Evolutionary conservation across 2,329 filamentous ascomycete genomes (phyloP), one percentile per base, ranked within the genome.

Genomic region (Curvularia sp.): DNA sequence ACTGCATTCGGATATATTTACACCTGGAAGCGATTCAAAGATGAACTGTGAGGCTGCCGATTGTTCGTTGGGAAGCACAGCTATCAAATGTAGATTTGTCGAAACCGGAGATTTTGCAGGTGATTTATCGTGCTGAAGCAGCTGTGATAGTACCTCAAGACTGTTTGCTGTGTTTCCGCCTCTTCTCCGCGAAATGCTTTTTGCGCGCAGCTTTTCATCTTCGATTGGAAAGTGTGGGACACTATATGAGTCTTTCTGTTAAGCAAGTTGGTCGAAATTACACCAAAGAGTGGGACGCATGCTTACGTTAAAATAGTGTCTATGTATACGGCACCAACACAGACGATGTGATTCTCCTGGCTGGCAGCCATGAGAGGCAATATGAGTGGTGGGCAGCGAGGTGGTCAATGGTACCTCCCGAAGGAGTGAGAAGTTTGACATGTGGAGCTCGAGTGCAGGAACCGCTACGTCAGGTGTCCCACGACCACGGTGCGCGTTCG

Each of bases 121-220:
- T 9, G 51, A 9, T 18, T 56, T 28, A 21, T 50, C 39, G 15
- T 58, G 54, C 2, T 43, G 25, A 5, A 70, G 46, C 2, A 77
- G 81, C 72, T 92, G 88, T 60, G 86, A 82, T 25, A 93, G 78
- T 8, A 93, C 89, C 71, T 92, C 84, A 32, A 92, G 82, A 3
- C 86, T 85, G 72, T 93, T 93, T 23, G 87, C 84, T 61, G 87
- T 87, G 74, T 93, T 93, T 30, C 90, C 90, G 51, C 90, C 90
- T 25, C 89, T 84, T 28, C 89, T 85, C 42, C 83, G 82, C 34
- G 80, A 77, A 53, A 89, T 73, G 23, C 71, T 80, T 2, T 84
- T 84, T 18, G 90, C 89, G 30, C 89, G 87, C 39, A 91, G 80
- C 75, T 93, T 93, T 47, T 86, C 83, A 78, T 93, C 90, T 77